Evolutionary conservation across 2,329 filamentous ascomycete species (phyloP).

Genomic region (Cyphellophora europaea): DNA sequence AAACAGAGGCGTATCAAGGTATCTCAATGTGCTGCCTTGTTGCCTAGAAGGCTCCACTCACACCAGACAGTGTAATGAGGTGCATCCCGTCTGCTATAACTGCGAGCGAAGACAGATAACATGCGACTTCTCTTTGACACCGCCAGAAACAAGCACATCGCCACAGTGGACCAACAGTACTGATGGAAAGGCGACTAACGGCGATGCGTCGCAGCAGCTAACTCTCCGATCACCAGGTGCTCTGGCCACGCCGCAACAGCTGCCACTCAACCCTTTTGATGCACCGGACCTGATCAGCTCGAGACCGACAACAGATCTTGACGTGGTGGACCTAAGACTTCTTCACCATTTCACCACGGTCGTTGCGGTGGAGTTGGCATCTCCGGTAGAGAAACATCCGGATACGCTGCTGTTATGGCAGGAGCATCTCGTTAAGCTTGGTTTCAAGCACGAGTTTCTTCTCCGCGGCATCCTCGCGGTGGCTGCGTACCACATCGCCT

Average conservation of each 20-base stretch:
- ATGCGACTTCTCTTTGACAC: slow-evolving; percentile 23
- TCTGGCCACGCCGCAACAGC: slow-evolving; percentile 7
- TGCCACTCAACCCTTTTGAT: slow-evolving; percentile 12
- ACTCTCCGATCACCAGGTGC: slow-evolving; percentile 5
- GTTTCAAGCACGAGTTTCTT: slow-evolving; percentile 34
- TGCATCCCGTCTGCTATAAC: slow-evolving; percentile 25
- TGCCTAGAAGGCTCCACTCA: slow-evolving; percentile 1
- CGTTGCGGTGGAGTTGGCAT: slow-evolving; percentile 25
- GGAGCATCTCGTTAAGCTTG: slow-evolving; percentile 25
- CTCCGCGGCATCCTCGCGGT: slow-evolving; percentile 35
- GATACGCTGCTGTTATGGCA: slow-evolving; percentile 26
- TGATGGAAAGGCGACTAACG: slow-evolving; percentile 4
- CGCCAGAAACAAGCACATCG: slow-evolving; percentile 12
- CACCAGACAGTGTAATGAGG: slow-evolving; percentile 27
- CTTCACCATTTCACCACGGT: slow-evolving; percentile 30
- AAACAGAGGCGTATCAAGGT: slow-evolving; percentile 32
- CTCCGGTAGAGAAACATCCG: slow-evolving; percentile 20
- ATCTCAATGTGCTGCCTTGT: slow-evolving; percentile 4
- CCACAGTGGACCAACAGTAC: slow-evolving; percentile 4
- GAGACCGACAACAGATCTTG: slow-evolving; percentile 17
- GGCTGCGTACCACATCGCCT: slow-evolving; percentile 34
- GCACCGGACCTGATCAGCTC: slow-evolving; percentile 16
- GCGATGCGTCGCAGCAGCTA: slow-evolving; percentile 4
- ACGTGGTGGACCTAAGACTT: slow-evolving; percentile 27
- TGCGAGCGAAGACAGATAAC: slow-evolving; percentile 28